phyloP scores from a whole-genome alignment of 495 filamentous ascomycete species.

The Xylaria palmicola region DNA sequence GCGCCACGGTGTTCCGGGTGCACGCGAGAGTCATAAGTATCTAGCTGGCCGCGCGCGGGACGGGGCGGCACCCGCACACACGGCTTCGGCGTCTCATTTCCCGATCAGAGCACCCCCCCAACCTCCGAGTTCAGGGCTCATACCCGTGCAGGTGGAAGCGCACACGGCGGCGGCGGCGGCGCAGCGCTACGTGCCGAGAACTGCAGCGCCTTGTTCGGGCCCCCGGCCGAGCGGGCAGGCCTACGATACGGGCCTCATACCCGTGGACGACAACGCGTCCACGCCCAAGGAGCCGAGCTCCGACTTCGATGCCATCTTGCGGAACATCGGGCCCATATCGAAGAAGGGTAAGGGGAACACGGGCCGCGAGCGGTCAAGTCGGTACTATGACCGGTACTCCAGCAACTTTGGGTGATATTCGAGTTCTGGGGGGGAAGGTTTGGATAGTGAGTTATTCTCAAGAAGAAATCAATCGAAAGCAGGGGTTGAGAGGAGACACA shows the following conservation, averaged over 20 bases:
- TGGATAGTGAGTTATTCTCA: too few relatives aligned
- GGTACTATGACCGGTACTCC: slow-evolving; percentile 12
- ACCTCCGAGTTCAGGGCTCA: neutral
- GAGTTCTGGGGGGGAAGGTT: too few relatives aligned
- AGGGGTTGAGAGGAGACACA: neutral
- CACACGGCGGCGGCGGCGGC: neutral
- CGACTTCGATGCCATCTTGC: slow-evolving; percentile 8
- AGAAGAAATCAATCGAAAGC: neutral
- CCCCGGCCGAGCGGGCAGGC: too few relatives aligned
- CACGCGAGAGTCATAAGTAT: neutral
- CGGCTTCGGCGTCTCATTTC: neutral
- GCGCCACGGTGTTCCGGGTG: neutral
- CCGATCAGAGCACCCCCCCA: neutral
- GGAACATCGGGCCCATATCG: slow-evolving; percentile 1
- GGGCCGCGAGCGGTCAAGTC: neutral
- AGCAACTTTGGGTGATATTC: slow-evolving; percentile 9
- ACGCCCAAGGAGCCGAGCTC: neutral
- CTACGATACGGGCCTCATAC: slow-evolving; percentile 10
- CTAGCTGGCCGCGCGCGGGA: neutral
- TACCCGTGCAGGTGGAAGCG: too few relatives aligned
- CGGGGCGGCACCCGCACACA: neutral
- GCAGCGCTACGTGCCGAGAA: neutral
- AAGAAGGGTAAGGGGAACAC: neutral
- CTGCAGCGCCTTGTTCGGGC: neutral
- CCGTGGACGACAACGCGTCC: neutral